Conservation (phyloP, 2,329 filamentous ascomycete species). For the Paecilomyces dactylethromorphus region DNA sequence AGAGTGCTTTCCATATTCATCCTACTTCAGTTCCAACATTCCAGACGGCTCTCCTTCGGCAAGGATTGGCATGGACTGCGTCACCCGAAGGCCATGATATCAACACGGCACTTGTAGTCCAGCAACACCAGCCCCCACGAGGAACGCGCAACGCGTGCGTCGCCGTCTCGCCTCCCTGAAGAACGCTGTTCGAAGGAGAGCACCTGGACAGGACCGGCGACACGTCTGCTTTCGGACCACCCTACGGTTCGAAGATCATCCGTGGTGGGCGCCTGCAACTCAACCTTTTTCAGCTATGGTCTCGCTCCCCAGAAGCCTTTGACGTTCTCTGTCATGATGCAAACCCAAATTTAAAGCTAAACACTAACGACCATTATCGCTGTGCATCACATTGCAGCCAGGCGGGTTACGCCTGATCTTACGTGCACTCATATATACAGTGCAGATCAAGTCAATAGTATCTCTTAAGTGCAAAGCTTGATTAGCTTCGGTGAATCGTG, state of each 20-base stretch:
- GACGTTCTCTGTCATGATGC: no score
- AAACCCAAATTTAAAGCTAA: no score
- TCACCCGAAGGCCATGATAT: background rate
- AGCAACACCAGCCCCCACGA: background rate
- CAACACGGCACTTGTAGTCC: background rate
- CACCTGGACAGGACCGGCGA: background rate
- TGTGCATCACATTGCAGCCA: background rate
- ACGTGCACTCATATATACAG: background rate
- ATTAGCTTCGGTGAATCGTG: background rate
- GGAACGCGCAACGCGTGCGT: background rate
- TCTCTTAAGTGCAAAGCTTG: background rate
- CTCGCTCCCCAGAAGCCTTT: no score
- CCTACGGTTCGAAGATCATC: background rate
- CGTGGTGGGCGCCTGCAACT: background rate
- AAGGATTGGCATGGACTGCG: background rate
- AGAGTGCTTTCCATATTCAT: background rate
- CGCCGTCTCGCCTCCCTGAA: background rate
- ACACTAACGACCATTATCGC: no score
- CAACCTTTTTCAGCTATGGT: background rate
- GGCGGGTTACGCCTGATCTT: background rate
- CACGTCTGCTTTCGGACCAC: background rate
- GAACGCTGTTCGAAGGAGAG: background rate
- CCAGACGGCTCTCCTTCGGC: background rate
- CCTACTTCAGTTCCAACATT: background rate
- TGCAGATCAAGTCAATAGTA: background rate